These are phyloP conservation scores for Pseudozyma hubeiensis DNA, from an alignment of 1,284 basidiomycete species.

Conservation along the genomic window DNA sequence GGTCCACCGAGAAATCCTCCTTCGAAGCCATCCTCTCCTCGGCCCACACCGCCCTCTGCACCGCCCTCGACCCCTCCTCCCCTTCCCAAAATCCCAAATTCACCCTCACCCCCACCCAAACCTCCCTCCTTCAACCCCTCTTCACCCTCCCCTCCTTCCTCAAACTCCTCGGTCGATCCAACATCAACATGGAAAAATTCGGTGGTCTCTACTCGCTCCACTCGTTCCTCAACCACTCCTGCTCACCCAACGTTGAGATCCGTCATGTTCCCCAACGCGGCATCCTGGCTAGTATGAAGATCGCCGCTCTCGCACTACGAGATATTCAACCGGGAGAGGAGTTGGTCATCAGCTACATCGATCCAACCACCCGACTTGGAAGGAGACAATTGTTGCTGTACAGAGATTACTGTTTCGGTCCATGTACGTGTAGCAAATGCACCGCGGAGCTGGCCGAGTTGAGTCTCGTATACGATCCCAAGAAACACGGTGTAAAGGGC, in stretches of 20 bases:
- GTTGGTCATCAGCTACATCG: constrained; percentile 79
- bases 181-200: constrained; percentile 85
- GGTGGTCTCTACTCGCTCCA: constrained; percentile 87
- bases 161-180: constrained; percentile 81
- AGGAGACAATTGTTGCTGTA: constrained; percentile 75
- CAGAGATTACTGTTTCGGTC: constrained; percentile 64
- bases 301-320: constrained; percentile 77
- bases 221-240: constrained; percentile 87
- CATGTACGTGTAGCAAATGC: constrained; percentile 75
- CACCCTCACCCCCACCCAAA: constrained; percentile 74
- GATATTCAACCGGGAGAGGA: constrained; percentile 80
- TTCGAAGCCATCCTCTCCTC: constrained; percentile 39
- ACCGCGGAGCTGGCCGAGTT: constrained; percentile 71
- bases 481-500: constrained; percentile 21
- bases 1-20: constrained; percentile 45
- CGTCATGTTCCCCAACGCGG: constrained; percentile 76
- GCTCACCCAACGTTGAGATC: constrained; percentile 80
- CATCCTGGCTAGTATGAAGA: constrained; percentile 74
- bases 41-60: constrained; percentile 36
- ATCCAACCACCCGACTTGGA: constrained; percentile 74
- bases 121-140: constrained; percentile 73
- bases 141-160: constrained; percentile 82
- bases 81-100: constrained; percentile 75
- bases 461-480: constrained; percentile 17
- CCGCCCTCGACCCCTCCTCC: constrained; percentile 53